These are phyloP conservation scores for Pichia nanzhaoensis DNA, from an alignment of 805 yeast genomes.

Conservation along the genomic window DNA sequence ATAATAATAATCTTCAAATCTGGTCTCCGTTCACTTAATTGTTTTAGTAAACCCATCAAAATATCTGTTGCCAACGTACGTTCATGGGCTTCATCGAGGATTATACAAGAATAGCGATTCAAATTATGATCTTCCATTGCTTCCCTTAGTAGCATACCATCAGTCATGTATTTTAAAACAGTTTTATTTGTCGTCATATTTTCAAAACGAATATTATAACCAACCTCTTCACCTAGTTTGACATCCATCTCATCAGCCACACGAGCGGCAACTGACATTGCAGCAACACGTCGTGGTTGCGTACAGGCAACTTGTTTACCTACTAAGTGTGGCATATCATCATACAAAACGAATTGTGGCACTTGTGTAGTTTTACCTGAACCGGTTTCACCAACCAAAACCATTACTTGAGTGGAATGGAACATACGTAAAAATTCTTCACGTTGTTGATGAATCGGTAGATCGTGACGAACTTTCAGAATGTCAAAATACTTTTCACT, in stretches of 20 bases:
- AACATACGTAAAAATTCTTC: constrained; percentile 79
- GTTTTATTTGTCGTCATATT: constrained; percentile 78
- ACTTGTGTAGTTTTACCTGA: constrained; percentile 98
- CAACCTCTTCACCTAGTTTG: constrained; percentile 85
- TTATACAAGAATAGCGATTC: constrained; percentile 76
- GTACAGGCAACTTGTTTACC: constrained; percentile 93
- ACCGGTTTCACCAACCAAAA: constrained; percentile 98
- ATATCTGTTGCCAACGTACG: constrained; percentile 96
- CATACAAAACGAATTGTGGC: constrained; percentile 90
- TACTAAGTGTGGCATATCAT: constrained; percentile 82
- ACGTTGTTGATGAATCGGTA: constrained; percentile 93
- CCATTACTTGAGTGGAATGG: constrained; percentile 90
- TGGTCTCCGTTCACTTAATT: constrained; percentile 69
- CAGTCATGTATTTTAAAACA: constrained; percentile 91
- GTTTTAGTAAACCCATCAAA: constrained; percentile 88
- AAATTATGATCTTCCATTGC: constrained; percentile 94
- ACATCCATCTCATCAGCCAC: constrained; percentile 98
- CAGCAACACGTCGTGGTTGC: constrained; percentile 96
- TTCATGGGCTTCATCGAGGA: constrained; percentile 97
- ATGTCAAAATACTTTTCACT: constrained; percentile 69
- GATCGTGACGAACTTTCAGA: constrained; percentile 67
- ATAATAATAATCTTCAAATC: constrained; percentile 88
- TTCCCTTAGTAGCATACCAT: constrained; percentile 95
- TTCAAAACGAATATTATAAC: constrained; percentile 91
- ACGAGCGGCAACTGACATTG: constrained; percentile 96